Evolutionary conservation across 2,329 filamentous ascomycete genomes (phyloP).

Genomic region (Ciborinia camelliae): DNA sequence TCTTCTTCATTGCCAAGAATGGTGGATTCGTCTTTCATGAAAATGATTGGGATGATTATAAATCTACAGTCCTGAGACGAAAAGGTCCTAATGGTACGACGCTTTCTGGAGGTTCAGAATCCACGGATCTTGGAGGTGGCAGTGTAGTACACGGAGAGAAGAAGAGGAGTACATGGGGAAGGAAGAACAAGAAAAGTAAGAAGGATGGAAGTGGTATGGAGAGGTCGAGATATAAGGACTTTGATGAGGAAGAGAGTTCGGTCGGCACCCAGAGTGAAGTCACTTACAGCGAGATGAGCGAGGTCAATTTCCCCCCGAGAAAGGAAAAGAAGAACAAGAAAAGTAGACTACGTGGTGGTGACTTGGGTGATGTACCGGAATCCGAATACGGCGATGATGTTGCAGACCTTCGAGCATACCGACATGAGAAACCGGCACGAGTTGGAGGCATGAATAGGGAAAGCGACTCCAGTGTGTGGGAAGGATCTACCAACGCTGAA

Average conservation of each 20-base stretch:
- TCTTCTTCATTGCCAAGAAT: constrained; percentile 98
- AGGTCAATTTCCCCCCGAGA: constrained; percentile 34
- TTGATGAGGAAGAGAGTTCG: constrained; percentile 31
- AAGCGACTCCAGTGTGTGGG: constrained; percentile 74
- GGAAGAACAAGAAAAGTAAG: constrained; percentile 39
- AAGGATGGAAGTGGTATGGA: constrained; percentile 23
- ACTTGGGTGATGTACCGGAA: constrained; percentile 25
- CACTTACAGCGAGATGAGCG: constrained; percentile 29
- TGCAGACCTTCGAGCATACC: constrained; percentile 72
- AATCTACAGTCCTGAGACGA: constrained; percentile 84
- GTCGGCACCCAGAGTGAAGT: constrained; percentile 25
- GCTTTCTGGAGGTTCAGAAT: constrained; percentile 75
- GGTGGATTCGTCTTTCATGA: constrained; percentile 86
- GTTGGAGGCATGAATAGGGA: constrained; percentile 87
- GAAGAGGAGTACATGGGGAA: constrained; percentile 43
- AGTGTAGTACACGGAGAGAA: constrained; percentile 73
- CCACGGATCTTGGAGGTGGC: constrained; percentile 81
- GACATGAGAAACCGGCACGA: constrained; percentile 78
- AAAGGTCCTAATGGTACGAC: constrained; percentile 87
- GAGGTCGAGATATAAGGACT: constrained; percentile 35
- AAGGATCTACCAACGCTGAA: constrained; percentile 64
- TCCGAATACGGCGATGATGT: constrained; percentile 53
- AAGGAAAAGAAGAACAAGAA: constrained; percentile 36
- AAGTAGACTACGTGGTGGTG: constrained; percentile 33
- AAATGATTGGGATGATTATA: constrained; percentile 97